Percentiles rank a stretch among this genome's conserved stretches.
Conservation (phyloP, 805 yeast genomes). For the Candida yuanshanica region DNA sequence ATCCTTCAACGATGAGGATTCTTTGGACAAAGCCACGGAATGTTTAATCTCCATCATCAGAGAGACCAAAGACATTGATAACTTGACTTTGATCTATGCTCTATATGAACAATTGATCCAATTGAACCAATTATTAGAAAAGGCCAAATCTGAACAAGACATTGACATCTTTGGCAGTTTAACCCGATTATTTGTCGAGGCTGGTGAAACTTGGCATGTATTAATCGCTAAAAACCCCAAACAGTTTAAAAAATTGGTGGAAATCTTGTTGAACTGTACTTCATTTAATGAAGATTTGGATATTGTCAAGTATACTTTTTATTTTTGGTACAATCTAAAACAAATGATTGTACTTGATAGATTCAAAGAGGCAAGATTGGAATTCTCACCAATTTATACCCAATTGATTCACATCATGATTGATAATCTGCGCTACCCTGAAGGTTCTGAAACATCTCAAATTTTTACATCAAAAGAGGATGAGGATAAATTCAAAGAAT, state of each 20-base stretch:
- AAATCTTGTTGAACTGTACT: slow-evolving; percentile 64
- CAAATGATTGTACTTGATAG: slow-evolving; percentile 56
- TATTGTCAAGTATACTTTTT: slow-evolving; percentile 82
- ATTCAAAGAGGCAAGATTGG: slow-evolving; percentile 45
- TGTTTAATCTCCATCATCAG: slow-evolving; percentile 75
- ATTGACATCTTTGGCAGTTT: slow-evolving; percentile 59
- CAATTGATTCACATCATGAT: slow-evolving; percentile 57
- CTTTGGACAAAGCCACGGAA: slow-evolving; percentile 82
- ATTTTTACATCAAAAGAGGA: slow-evolving; percentile 70
- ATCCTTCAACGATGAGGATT: slow-evolving; percentile 49
- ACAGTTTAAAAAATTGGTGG: slow-evolving; percentile 67
- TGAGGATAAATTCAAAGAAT: slow-evolving; percentile 89
- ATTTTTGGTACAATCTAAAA: slow-evolving; percentile 84
- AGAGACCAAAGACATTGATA: slow-evolving; percentile 76
- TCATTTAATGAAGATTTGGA: slow-evolving; percentile 79
- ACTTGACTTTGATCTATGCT: slow-evolving; percentile 54
- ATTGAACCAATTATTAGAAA: slow-evolving; percentile 47
- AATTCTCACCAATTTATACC: slow-evolving; percentile 49
- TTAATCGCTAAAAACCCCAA: slow-evolving; percentile 68
- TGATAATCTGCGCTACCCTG: slow-evolving; percentile 71
- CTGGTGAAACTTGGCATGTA: slow-evolving; percentile 95
- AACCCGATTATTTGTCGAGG: slow-evolving; percentile 78
- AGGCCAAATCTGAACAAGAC: slow-evolving; percentile 28
- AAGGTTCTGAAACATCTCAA: slow-evolving; percentile 32
- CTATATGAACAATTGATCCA: slow-evolving; percentile 64